Conservation (phyloP, 805 yeast genomes). For the Candida rishiriensis region DNA sequence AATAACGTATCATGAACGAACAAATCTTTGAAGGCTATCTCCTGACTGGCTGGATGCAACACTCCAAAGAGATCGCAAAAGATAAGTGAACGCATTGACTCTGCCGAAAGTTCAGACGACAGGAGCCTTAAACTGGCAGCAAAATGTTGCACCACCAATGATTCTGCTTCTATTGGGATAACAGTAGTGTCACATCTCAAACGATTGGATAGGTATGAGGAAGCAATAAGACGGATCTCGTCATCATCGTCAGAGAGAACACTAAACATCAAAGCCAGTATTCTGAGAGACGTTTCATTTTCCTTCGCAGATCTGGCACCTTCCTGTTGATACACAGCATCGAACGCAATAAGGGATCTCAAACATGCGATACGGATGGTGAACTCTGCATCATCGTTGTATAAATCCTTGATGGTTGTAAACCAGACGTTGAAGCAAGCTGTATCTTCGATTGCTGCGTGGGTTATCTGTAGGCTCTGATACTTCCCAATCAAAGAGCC, state of each 20-base stretch:
- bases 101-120: neutral
- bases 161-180: constrained; percentile 33
- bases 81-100: too few relatives aligned
- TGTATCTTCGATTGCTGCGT: constrained; percentile 2
- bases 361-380: constrained; percentile 43
- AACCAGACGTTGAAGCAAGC: constrained; percentile 25
- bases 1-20: constrained; percentile 31
- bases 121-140: neutral
- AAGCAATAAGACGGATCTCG: constrained; percentile 46
- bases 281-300: neutral
- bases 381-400: constrained; percentile 41
- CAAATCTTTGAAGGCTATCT: constrained; percentile 7
- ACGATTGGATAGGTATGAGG: constrained; percentile 34
- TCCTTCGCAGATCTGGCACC: too few relatives aligned
- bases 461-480: neutral
- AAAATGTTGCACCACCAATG: constrained; percentile 16
- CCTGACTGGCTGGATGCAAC: constrained; percentile 2
- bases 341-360: constrained; percentile 36
- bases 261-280: constrained; percentile 26
- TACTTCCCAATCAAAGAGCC: constrained; percentile 30
- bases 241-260: constrained; percentile 65
- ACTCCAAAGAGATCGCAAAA: too few relatives aligned
- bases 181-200: constrained; percentile 18
- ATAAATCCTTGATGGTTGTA: constrained; percentile 21
- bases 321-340: neutral